Percentiles rank a stretch among this genome's conserved stretches.
Conservation (phyloP, 139 green algal genomes). For the Chlamydomonas incerta region DNA sequence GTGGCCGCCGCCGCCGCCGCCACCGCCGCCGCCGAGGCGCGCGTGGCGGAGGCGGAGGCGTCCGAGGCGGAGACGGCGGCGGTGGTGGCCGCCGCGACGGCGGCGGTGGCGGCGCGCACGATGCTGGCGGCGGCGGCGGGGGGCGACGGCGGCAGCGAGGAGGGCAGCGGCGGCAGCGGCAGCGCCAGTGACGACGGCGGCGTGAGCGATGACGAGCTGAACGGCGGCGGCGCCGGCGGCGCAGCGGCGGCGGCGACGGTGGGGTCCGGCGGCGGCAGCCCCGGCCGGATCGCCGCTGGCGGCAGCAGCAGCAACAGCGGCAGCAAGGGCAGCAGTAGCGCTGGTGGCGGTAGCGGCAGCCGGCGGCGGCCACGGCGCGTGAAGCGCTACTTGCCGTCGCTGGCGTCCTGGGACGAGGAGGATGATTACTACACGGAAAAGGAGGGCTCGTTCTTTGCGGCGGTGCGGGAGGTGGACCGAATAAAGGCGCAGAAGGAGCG, state of each 20-base stretch:
- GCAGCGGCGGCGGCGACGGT: too few species aligned
- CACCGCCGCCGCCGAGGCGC: background rate
- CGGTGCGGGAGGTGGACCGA: background rate
- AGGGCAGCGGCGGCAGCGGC: background rate
- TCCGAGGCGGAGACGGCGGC: background rate
- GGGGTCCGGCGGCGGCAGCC: background rate
- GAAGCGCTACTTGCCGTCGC: conserved; percentile 9
- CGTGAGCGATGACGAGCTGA: background rate
- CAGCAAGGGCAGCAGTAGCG: background rate
- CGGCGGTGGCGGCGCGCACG: background rate
- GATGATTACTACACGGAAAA: conserved; percentile 2
- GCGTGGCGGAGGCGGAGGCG: background rate
- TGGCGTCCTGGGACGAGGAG: conserved; percentile 30
- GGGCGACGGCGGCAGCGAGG: too few species aligned
- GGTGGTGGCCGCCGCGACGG: too few species aligned
- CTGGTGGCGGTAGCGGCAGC: background rate
- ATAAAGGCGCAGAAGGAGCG: background rate
- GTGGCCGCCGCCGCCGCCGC: background rate
- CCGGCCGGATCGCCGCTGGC: background rate
- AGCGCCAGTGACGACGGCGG: background rate
- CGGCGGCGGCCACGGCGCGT: background rate
- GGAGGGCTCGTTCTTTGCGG: conserved; percentile 1
- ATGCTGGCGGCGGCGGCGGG: too few species aligned
- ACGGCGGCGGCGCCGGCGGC: too few species aligned
- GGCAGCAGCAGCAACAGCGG: background rate